These are phyloP conservation scores for Colletotrichum tropicale DNA, from an alignment of 2,329 filamentous ascomycete genomes.

Conservation along the genomic window DNA sequence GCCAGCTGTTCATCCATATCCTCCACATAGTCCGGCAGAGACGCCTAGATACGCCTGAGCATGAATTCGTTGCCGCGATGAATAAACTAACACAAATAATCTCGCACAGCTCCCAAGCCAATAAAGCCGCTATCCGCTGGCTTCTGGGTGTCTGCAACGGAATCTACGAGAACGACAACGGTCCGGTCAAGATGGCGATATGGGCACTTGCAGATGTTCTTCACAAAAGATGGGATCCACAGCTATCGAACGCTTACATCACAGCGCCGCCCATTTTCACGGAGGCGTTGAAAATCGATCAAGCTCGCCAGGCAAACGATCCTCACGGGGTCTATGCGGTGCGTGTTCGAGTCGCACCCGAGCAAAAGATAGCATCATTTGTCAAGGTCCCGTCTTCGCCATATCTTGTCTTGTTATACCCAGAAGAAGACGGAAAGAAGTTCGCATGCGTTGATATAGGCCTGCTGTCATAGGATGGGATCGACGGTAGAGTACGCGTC, in stretches of 20 bases:
- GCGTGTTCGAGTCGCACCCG: background rate
- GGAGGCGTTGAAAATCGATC: background rate
- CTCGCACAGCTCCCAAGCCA: rapidly evolving
- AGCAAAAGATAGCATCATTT: background rate
- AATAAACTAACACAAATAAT: background rate
- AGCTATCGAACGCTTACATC: background rate
- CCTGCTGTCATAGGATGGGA: too few relatives aligned
- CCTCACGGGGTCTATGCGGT: background rate
- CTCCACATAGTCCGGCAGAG: background rate
- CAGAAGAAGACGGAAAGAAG: background rate
- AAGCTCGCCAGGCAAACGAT: background rate
- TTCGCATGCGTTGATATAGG: background rate
- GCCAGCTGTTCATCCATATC: background rate
- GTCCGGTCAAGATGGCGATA: background rate
- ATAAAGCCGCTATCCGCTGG: background rate
- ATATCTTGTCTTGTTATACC: background rate
- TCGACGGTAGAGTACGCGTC: too few relatives aligned
- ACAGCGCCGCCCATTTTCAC: background rate
- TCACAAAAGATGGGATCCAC: background rate
- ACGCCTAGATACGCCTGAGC: background rate
- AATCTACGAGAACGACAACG: too few relatives aligned
- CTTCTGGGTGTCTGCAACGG: background rate
- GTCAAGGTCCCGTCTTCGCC: background rate
- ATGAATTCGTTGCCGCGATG: background rate
- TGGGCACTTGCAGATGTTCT: background rate